Evolutionary conservation across 768 basidiomycete species (phyloP).

Genomic region (Kwoniella bestiolae): DNA sequence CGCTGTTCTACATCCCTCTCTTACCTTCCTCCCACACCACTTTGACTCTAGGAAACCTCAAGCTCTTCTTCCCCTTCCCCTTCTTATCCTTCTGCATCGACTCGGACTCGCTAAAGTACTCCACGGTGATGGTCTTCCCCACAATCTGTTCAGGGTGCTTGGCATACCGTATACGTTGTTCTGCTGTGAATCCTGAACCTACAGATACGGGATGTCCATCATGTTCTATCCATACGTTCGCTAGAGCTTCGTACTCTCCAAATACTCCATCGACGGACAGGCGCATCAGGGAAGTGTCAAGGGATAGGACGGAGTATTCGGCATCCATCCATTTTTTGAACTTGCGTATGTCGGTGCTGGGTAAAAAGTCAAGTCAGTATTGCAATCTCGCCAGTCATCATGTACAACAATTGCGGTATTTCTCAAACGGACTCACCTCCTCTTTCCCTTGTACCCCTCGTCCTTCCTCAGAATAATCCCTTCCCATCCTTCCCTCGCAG

Average conservation of each 20-base stretch:
- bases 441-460: slow-evolving; percentile 47
- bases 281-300: slow-evolving; percentile 45
- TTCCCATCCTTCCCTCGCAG: slow-evolving; percentile 54
- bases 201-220: slow-evolving; percentile 48
- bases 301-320: slow-evolving; percentile 45
- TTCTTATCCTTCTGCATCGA: slow-evolving; percentile 25
- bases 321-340: slow-evolving; percentile 56
- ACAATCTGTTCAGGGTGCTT: slow-evolving; percentile 47
- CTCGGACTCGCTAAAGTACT: slow-evolving; percentile 53
- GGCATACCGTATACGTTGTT: slow-evolving; percentile 48
- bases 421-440: too few species aligned
- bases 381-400: too few species aligned
- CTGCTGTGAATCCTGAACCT: slow-evolving; percentile 52
- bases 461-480: slow-evolving; percentile 52
- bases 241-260: slow-evolving; percentile 42
- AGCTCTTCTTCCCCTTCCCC: slow-evolving; percentile 31
- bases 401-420: too few species aligned
- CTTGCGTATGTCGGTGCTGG: slow-evolving; percentile 51
- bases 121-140: slow-evolving; percentile 53
- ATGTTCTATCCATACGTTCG: slow-evolving; percentile 51
- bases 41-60: slow-evolving; percentile 54
- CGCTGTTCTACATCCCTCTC: slow-evolving; percentile 25
- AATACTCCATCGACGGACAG: slow-evolving; percentile 49
- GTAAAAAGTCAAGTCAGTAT: too few species aligned
- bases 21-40: slow-evolving; percentile 50